Evolutionary conservation across 2,329 filamentous ascomycete genomes (phyloP).

Genomic region (Colletotrichum cuscutae): DNA sequence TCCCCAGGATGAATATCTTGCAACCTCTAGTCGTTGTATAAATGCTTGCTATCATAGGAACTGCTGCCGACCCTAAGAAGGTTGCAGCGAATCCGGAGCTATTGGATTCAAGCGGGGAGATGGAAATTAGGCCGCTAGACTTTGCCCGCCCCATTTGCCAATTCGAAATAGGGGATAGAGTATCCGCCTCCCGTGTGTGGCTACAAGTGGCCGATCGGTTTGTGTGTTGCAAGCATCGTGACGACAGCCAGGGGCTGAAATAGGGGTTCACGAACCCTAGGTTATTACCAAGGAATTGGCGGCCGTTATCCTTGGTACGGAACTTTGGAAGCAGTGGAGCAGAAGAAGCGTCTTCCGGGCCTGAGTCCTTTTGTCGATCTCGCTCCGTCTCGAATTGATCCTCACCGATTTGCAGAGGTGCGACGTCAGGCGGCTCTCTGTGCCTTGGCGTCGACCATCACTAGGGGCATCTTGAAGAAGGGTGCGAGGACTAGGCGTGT

Average conservation of each 20-base stretch:
- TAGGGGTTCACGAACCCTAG: conserved; percentile 30
- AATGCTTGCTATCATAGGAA: not conserved
- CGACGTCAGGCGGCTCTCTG: conserved; percentile 10
- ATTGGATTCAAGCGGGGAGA: conserved; percentile 10
- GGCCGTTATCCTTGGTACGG: conserved; percentile 7
- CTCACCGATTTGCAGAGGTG: not conserved
- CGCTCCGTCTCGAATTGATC: conserved; percentile 7
- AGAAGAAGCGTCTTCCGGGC: conserved; percentile 9
- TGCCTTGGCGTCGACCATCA: conserved; percentile 14
- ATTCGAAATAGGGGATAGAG: conserved; percentile 20
- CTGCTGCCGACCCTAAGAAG: not conserved
- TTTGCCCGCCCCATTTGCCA: conserved; percentile 2
- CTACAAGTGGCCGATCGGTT: not conserved
- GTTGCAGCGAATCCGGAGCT: conserved; percentile 1
- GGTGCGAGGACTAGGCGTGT: conserved; percentile 18
- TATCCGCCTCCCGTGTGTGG: not conserved
- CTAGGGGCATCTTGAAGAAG: conserved; percentile 18
- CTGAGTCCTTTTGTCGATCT: conserved; percentile 27
- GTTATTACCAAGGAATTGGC: conserved; percentile 9
- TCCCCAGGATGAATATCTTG: not conserved
- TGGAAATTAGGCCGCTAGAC: conserved; percentile 21
- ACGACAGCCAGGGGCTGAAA: conserved; percentile 18
- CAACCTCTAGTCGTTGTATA: not conserved
- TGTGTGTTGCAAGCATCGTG: not conserved
- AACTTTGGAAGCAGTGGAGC: conserved; percentile 34